Conservation (phyloP, 1,284 basidiomycete genomes). For the Veloboletus limbatus region DNA sequence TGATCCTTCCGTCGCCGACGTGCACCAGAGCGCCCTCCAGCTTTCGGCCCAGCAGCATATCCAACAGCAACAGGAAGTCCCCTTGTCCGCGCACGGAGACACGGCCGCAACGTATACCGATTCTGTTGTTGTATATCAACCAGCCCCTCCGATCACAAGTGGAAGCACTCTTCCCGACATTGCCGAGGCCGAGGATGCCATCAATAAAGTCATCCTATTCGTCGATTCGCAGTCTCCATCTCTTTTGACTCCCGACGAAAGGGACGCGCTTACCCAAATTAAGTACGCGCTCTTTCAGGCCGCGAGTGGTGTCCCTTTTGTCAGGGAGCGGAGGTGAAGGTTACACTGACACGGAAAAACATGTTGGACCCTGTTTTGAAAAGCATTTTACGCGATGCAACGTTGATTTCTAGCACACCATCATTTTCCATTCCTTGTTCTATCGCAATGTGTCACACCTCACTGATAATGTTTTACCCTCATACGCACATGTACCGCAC, state of each 20-base stretch:
- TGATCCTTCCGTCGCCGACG: conserved; percentile 23
- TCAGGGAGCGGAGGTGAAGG: conserved; percentile 34
- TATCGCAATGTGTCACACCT: conserved; percentile 16
- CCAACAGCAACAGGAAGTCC: conserved; percentile 30
- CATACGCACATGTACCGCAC: conserved; percentile 25
- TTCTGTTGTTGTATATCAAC: conserved; percentile 34
- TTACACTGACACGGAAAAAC: conserved; percentile 2
- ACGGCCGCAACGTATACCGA: conserved; percentile 25
- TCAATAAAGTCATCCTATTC: conserved; percentile 49
- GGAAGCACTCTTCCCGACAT: conserved; percentile 33
- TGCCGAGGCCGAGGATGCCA: conserved; percentile 49
- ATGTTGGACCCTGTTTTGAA: conserved; percentile 13
- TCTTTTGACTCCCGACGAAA: conserved; percentile 44
- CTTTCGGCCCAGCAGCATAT: conserved; percentile 33
- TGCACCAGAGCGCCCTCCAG: conserved; percentile 32
- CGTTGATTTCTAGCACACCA: conserved; percentile 14
- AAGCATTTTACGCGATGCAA: conserved; percentile 16
- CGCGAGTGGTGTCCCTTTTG: conserved; percentile 41
- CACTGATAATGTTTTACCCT: conserved; percentile 22
- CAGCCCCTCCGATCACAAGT: conserved; percentile 33
- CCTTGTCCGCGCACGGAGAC: conserved; percentile 29
- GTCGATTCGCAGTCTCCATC: conserved; percentile 43
- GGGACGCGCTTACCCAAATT: conserved; percentile 42
- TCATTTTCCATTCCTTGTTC: conserved; percentile 8
- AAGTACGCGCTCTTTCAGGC: conserved; percentile 49